Base-by-base conservation (phyloP, 2,329 filamentous ascomycete species). In the Elsinoe ampelina region DNA sequence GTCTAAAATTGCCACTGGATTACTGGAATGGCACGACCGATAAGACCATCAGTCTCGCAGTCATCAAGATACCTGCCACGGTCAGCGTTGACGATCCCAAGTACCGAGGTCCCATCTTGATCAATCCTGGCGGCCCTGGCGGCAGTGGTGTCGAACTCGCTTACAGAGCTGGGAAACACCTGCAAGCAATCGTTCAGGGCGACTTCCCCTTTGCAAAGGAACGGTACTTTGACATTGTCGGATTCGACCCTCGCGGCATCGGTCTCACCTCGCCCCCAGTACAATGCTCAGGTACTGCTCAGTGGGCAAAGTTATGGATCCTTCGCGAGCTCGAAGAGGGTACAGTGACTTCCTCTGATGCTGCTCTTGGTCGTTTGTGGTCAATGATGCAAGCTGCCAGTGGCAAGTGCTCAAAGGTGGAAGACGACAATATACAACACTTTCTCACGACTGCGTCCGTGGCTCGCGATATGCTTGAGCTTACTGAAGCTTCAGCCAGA, bases 401-500 rank as follows among this genome's bases (percentile, higher is more conserved):
- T 7, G 34, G 48, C 39, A 63, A 61, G 55, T 69, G 67, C 54
- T 63, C 66, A 12, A 54, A 63, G 8, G 57, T 63, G 5, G 34
- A 45, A 17, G 63, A 62, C 1, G 61, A 62, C 5, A 48, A 52
- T 20, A 72, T 75, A 60, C 71, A 71, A 58, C 65, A 69, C 48
- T 75, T 74, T 62, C 66, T 75, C 45, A 72, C 71, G 13, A 78
- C 77, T 0, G 73, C 75, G 1, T 72, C 70, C 20, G 73, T 75
- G 2, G 76, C 74, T 1, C 66, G 72, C 38, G 76, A 80, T 59
- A 78, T 79, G 74, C 64, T 79, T 6, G 70, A 73, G 39, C 70
- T 79, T 35, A 67, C 73, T 10, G 76, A 79, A 30, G 45, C 45
- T 3, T 50, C 36, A 15, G 57, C 38, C 12, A 57, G 58, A 38